Percentiles rank a stretch among this genome's conserved stretches.
phyloP scores from a whole-genome alignment of 768 basidiomycete species.

The Kwoniella sp. region DNA sequence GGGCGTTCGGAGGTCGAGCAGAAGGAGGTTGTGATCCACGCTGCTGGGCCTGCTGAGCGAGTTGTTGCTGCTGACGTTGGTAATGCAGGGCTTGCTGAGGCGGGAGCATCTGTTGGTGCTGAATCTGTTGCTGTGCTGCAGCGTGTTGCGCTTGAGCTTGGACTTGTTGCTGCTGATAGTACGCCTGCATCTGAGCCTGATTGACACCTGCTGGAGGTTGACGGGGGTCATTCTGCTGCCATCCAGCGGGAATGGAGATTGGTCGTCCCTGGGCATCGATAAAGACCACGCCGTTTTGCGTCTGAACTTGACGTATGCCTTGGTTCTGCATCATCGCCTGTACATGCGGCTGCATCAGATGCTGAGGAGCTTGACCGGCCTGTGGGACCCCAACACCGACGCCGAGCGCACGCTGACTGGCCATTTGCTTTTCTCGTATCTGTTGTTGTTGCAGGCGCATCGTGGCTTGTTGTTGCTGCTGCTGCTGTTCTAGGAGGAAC shows the following conservation, averaged over 20 bases:
- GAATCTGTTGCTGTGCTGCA: neutral
- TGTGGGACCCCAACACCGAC: too few species aligned
- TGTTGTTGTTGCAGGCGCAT: slow-evolving; percentile 10
- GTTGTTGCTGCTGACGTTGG: slow-evolving; percentile 7
- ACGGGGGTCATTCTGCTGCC: slow-evolving; percentile 15
- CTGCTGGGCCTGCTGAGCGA: neutral
- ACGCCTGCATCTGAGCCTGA: slow-evolving; percentile 14
- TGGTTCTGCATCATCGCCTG: slow-evolving; percentile 10
- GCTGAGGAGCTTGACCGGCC: slow-evolving; percentile 8
- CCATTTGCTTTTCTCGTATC: slow-evolving; percentile 8
- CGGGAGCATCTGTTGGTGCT: slow-evolving; percentile 5
- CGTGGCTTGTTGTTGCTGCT: neutral
- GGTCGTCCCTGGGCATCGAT: slow-evolving; percentile 13
- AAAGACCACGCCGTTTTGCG: slow-evolving; percentile 4
- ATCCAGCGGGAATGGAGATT: slow-evolving; percentile 4
- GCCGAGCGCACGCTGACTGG: slow-evolving; percentile 10
- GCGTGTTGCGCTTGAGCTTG: neutral
- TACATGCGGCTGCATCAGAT: slow-evolving; percentile 2
- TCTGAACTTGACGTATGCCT: slow-evolving; percentile 7
- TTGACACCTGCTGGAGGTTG: slow-evolving; percentile 13
- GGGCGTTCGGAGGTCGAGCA: slow-evolving; percentile 6
- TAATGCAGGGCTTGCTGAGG: slow-evolving; percentile 9
- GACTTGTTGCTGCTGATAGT: slow-evolving; percentile 8
- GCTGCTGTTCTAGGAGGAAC: slow-evolving; percentile 11
- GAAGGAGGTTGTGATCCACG: slow-evolving; percentile 8